A percentile compares a stretch with the other conserved stretches of the same genome.
Evolutionary conservation across 108 stramenopile species (phyloP).

Genomic region (Licmophora abbreviata): DNA sequence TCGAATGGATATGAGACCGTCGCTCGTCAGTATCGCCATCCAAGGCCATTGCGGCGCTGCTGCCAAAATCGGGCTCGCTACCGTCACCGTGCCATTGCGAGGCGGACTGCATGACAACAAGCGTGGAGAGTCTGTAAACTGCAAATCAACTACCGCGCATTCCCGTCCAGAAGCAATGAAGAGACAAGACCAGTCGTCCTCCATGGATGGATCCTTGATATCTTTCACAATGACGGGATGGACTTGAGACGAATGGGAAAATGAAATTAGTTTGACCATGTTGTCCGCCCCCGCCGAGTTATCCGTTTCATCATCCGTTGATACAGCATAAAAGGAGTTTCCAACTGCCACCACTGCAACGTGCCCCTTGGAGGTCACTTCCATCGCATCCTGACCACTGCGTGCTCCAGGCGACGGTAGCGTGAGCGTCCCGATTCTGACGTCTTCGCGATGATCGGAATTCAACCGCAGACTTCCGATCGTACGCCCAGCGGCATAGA

Average conservation of each 20-base stretch:
- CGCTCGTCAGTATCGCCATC: constrained; percentile 58
- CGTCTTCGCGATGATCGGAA: constrained; percentile 6
- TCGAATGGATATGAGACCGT: constrained; percentile 71
- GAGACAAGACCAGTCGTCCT: constrained; percentile 36
- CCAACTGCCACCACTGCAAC: constrained; percentile 70
- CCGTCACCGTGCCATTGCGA: constrained; percentile 45
- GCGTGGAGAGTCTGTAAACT: constrained; percentile 2
- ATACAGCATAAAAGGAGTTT: constrained; percentile 64
- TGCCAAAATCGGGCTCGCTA: constrained; percentile 62
- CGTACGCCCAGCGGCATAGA: constrained; percentile 60
- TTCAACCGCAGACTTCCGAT: constrained; percentile 29
- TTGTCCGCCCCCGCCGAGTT: background rate
- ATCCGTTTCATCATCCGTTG: constrained; percentile 18
- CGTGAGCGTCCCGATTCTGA: background rate
- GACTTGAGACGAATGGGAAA: constrained; percentile 69
- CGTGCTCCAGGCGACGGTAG: constrained; percentile 61
- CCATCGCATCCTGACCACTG: constrained; percentile 53
- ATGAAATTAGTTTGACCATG: constrained; percentile 38
- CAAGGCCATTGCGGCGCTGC: constrained; percentile 52
- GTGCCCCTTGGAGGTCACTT: constrained; percentile 41
- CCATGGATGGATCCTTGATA: constrained; percentile 26
- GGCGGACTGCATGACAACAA: constrained; percentile 24
- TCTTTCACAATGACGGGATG: constrained; percentile 70
- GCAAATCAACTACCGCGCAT: constrained; percentile 63
- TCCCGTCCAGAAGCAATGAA: constrained; percentile 71